Percentiles rank a stretch among this genome's conserved stretches.
These are phyloP conservation scores for Ananas comosus DNA, from an alignment of 176 grass and related monocot species.

Conservation along the genomic window DNA sequence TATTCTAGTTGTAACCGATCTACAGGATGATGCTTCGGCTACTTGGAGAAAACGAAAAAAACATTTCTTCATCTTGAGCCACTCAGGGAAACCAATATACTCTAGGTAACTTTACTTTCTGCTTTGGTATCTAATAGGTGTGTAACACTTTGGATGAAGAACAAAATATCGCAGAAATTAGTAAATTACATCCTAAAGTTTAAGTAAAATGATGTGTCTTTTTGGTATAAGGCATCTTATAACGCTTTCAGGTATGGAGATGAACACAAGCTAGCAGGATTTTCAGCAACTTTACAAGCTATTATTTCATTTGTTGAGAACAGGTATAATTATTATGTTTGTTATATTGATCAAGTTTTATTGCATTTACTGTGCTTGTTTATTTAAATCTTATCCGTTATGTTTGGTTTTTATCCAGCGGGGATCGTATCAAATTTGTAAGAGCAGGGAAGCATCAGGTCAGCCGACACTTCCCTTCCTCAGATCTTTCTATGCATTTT, in stretches of 20 bases:
- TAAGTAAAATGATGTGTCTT: neutral
- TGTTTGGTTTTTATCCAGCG: conserved; percentile 34
- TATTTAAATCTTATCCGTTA: neutral
- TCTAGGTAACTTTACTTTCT: conserved; percentile 42
- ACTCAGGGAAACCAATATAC: conserved; percentile 95
- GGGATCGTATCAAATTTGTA: conserved; percentile 86
- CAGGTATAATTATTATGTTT: conserved; percentile 31
- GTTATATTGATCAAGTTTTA: conserved; percentile 9
- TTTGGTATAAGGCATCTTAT: neutral
- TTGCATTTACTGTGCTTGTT: neutral
- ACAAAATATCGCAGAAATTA: neutral
- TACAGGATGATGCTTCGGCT: conserved; percentile 79
- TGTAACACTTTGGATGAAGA: neutral
- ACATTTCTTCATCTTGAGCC: conserved; percentile 89
- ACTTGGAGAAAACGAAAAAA: conserved; percentile 97
- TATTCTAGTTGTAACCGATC: conserved; percentile 2
- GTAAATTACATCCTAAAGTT: conserved; percentile 3
- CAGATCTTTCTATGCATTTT: neutral
- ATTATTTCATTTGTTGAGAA: conserved; percentile 97
- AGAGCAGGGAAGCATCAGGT: conserved; percentile 95
- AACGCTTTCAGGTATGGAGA: conserved; percentile 71
- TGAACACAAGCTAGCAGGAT: conserved; percentile 97
- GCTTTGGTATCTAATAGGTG: neutral
- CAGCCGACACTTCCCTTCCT: conserved; percentile 1
- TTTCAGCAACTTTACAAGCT: conserved; percentile 91